phyloP scores from a whole-genome alignment of 805 yeast species.

The Lachancea sp. region DNA sequence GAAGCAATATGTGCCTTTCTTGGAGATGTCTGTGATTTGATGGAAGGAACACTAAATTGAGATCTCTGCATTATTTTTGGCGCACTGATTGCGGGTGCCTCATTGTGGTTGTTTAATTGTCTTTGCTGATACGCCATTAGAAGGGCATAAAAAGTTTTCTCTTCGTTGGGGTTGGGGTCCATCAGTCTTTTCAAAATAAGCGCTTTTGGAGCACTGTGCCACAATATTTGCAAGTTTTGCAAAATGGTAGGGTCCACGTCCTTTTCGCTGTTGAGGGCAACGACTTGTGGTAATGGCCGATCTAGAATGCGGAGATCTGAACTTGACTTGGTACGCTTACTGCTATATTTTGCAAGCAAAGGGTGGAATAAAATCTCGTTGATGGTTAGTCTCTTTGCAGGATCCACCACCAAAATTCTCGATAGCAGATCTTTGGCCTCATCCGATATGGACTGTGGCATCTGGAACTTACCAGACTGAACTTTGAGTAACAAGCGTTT shows the following conservation, averaged over 20 bases:
- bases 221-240: slow-evolving; percentile 66
- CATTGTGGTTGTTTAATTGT: slow-evolving; percentile 32
- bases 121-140: slow-evolving; percentile 70
- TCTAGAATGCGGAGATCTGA: slow-evolving; percentile 24
- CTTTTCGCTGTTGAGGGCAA: slow-evolving; percentile 26
- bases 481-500: slow-evolving; percentile 65
- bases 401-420: slow-evolving; percentile 63
- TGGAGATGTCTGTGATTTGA: slow-evolving; percentile 11
- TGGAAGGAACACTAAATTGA: slow-evolving; percentile 26
- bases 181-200: slow-evolving; percentile 49
- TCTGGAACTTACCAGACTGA: slow-evolving; percentile 65
- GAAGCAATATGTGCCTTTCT: slow-evolving; percentile 22
- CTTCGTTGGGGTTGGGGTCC: slow-evolving; percentile 55
- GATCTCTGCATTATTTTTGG: slow-evolving; percentile 28
- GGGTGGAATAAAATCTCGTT: slow-evolving; percentile 70
- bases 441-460: slow-evolving; percentile 56
- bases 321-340: slow-evolving; percentile 24
- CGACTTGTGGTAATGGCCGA: slow-evolving; percentile 9
- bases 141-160: slow-evolving; percentile 73
- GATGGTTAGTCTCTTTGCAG: slow-evolving; percentile 64
- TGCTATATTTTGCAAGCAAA: slow-evolving; percentile 58
- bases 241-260: slow-evolving; percentile 69
- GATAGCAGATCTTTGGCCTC: slow-evolving; percentile 66
- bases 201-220: slow-evolving; percentile 70
- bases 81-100: slow-evolving; percentile 10